A percentile compares a stretch with the other conserved stretches of the same genome.
Evolutionary conservation across 768 basidiomycete species (phyloP).

Genomic region (Exidia glandulosa): DNA sequence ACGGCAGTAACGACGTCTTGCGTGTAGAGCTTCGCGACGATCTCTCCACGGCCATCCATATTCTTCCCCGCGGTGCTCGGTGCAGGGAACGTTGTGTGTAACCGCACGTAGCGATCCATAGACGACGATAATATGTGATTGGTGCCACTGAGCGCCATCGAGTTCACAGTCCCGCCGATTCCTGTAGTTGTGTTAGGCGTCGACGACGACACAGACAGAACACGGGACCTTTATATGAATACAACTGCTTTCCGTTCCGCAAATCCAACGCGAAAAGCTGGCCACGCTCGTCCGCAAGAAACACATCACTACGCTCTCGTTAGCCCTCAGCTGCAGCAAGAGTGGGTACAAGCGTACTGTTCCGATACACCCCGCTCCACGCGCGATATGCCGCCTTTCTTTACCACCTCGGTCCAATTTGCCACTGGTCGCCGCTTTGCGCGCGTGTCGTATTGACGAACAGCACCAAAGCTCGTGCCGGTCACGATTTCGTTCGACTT

Average conservation of each 20-base stretch:
- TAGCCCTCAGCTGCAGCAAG: neutral
- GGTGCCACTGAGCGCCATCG: constrained; percentile 32
- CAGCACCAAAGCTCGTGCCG: constrained; percentile 65
- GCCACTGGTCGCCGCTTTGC: constrained; percentile 55
- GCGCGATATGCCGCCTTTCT: constrained; percentile 48
- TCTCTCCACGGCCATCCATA: neutral
- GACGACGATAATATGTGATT: constrained; percentile 41
- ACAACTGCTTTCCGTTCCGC: constrained; percentile 52
- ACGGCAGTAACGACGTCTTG: constrained; percentile 1
- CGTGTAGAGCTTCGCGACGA: constrained; percentile 2
- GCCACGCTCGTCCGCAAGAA: constrained; percentile 54
- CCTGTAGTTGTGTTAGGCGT: constrained; percentile 28
- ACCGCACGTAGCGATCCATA: constrained; percentile 57
- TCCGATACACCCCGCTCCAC: constrained; percentile 50
- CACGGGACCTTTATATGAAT: constrained; percentile 53
- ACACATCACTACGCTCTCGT: constrained; percentile 65
- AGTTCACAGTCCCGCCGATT: constrained; percentile 57
- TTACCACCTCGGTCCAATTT: constrained; percentile 50
- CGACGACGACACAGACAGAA: neutral
- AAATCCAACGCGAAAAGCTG: constrained; percentile 57
- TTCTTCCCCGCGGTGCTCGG: constrained; percentile 17
- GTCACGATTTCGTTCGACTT: constrained; percentile 46
- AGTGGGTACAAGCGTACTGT: constrained; percentile 35
- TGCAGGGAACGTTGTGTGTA: constrained; percentile 52
- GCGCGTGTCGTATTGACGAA: constrained; percentile 70